Evolutionary conservation across 2,329 filamentous ascomycete species (phyloP), one percentile per base, ranked within the genome.

Genomic region (Lasiodiplodia sp.): DNA sequence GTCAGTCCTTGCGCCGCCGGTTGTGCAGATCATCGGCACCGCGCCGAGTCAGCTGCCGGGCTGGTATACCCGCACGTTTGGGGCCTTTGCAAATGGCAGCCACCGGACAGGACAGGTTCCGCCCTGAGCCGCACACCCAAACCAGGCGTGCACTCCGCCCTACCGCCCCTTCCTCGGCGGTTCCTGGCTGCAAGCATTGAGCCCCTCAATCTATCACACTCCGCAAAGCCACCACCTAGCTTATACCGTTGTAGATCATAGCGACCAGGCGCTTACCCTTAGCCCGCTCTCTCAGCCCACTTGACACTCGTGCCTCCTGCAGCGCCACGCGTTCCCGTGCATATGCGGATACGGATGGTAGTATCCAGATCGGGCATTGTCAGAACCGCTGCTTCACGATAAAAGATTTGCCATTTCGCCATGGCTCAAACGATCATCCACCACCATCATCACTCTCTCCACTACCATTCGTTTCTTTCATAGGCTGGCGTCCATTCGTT

Each of bases 371-470:
- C 10, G 31, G 60, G 47, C 31, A 10, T 11, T 37, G n/a, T 4
- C 12, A 31, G 3, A 23, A 25, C 25, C 25, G 10, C 25, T 34
- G n/a, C 47, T 37, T 23, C 18, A 25, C 18, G 60, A 64, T 64
- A 64, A 64, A 64, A 64, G 60, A 64, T 64, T 64, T n/a, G 60
- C n/a, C 28, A 18, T 38, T n/a, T 51, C 60, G 44, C 60, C 28
- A 5, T 25, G 28, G 18, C 40, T 38, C 60, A 11, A 23, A 25
- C 34, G 34, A 40, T 40, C 55, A 58, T 25, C 55, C 37, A 1
- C 21, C 40, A 38, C 44, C 40, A 49, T 37, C 58, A 49, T 37
- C 58, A 23, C 58, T 63, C 58, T 63, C 58, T 63, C 28, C 60
- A 11, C 25, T 14, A 18, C 23, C 53, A 60, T n/a, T 52, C 47